Base-by-base conservation (phyloP, 768 basidiomycete genomes). In the Macrocybe gigantea region DNA sequence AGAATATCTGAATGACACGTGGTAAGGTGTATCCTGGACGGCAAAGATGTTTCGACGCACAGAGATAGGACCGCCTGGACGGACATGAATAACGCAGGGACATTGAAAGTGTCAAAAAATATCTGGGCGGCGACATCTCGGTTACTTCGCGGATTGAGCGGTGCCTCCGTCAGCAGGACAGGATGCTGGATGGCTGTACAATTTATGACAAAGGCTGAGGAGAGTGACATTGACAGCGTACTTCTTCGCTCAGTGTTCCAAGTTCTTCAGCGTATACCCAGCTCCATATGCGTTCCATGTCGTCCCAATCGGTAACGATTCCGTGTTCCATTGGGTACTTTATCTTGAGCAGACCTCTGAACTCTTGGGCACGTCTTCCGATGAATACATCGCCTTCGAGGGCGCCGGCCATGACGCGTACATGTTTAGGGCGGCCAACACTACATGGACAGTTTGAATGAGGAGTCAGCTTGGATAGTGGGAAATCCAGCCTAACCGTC, bases 241-340 rank as follows among this genome's bases (percentile, higher is more conserved):
- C 95, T 83, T 98, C 95, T 74, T 98, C 96, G 61, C 92, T 94
- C 56, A 97, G 71, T 5, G 94, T 96, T 14, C 91, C 89, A 39
- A 98, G 73, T 62, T 96, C 95, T 63, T 98, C 93, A 14, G 89
- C 85, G 63, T 97, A 99, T 41, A 98, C 88, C 86, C 92, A 94
- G 55, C 79, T 88, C 96, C 96, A 99, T 77, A 99, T 97, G 51
- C 90, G 83, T 65, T 99, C 96, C 96, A 99, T 99, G 62, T 99
- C 96, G 63, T 99, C 96, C 95, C 96, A 99, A 71, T 99, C 92
- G 34, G 90, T 95, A 7, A 99, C 96, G 50, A 99, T 93, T 9
- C 96, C 96, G 65, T 98, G 96, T 64, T 95, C 92, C 85, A 99
- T 97, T 29, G 96, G 96, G 63, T 98, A 99, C 67, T 94, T 95